Evolutionary conservation across 257 asterid species (phyloP).

Genomic region (Scutellaria barbata): DNA sequence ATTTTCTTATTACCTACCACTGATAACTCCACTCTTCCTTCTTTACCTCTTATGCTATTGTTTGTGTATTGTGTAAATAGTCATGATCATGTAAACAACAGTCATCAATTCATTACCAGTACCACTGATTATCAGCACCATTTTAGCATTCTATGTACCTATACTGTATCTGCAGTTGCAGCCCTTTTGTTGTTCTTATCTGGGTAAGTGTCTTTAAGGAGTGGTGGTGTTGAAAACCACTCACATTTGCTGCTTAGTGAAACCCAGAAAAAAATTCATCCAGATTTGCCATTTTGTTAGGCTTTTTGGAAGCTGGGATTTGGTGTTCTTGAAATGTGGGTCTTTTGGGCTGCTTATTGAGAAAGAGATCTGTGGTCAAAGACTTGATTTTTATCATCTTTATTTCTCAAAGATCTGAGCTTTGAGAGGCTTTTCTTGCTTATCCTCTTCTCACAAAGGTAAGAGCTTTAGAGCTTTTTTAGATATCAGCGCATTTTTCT

Average conservation of each 20-base stretch:
- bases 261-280: constrained; percentile 22
- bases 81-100: constrained; percentile 32
- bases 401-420: constrained; percentile 62
- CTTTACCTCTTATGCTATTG: constrained; percentile 45
- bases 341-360: not conserved
- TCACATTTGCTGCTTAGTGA: constrained; percentile 44
- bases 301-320: constrained; percentile 19
- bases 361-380: constrained; percentile 55
- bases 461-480: constrained; percentile 6
- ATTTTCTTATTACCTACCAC: constrained; percentile 73
- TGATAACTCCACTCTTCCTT: constrained; percentile 68
- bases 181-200: constrained; percentile 52
- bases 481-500: no score
- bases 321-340: constrained; percentile 14
- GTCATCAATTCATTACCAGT: constrained; percentile 47
- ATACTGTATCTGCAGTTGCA: constrained; percentile 45
- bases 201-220: constrained; percentile 39
- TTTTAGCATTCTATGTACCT: constrained; percentile 51
- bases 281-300: constrained; percentile 45
- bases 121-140: constrained; percentile 39
- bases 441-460: constrained; percentile 50
- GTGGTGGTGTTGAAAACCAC: constrained; percentile 27
- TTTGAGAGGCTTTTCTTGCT: constrained; percentile 43
- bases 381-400: constrained; percentile 2
- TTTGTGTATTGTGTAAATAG: constrained; percentile 29